Base-by-base conservation (phyloP, 768 basidiomycete species). In the Leccinum subtestaceum region DNA sequence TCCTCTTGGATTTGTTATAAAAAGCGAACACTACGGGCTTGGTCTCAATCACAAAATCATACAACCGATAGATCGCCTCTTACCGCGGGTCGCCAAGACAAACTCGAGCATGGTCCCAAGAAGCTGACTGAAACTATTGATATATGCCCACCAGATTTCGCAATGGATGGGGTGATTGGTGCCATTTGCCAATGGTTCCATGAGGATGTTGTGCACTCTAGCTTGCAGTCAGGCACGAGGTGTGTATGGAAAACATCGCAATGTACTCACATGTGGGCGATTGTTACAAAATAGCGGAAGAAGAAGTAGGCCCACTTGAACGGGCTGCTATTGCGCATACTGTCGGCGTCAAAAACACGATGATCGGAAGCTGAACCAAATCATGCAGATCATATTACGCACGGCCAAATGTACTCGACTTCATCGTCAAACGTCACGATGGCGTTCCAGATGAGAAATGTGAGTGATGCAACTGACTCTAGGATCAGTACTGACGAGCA, bases 241-340 rank as follows among this genome's bases (percentile, higher is more conserved):
- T 10, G 17, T 3, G 10, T 5, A 19, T 45, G 19, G 0, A 19
- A 19, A 4, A 23, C 25, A n/a, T 45, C 7, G 19, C 4, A 10
- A 36, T 21, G 9, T 11, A 60, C 70, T 66, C 36, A 72, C 70
- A 63, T 13, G 3, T 64, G 68, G 2, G 43, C 43, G 11, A 19
- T 5, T 19, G 19, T 45, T 45, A 45, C 43, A 45, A 45, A 45
- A 59, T 72, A 72, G 12, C 63, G 71, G 55, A 71, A 58, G 32
- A 65, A 65, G 9, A 71, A 38, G 27, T 71, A 71, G 6, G 67
- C 17, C 74, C 75, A 75, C 55, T 71, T 76, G 32, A 68, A 61
- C 2, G 57, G 53, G 17, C 49, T 66, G 15, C 21, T 52, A 15
- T 62, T 65, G 11, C 58, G 61, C 62, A 73, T 72, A 10, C 71